Evolutionary conservation across 2,329 filamentous ascomycete genomes (phyloP), one percentile per base, ranked within the genome.

Genomic region (Cordyceps sp.): DNA sequence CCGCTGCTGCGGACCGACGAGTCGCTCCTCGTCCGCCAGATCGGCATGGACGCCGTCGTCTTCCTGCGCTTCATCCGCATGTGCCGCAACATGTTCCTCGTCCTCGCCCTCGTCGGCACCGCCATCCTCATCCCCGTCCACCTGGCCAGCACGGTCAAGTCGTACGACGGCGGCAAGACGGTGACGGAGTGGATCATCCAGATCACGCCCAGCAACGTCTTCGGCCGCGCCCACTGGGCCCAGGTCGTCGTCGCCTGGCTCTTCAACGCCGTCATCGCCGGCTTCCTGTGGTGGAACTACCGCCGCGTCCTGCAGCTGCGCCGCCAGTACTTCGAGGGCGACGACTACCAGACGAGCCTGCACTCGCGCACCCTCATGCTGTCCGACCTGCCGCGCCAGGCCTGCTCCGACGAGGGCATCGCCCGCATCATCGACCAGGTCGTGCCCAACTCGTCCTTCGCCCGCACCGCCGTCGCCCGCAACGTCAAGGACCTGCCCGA

Each of bases 241-340:
- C 62, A 71, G 37, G 66, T 75, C 5, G 54, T 71, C 8, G 58
- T 72, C 27, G 65, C 67, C 0, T 79, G 68, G 59, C 39, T 74
- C 1, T 81, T 85, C 48, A 77, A 88, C 49, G 49, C 77, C n/a
- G 66, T 84, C 15, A 66, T 94, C 12, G 75, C 71, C 36, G 77
- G 66, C 33, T 93, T 92, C 43, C 58, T 98, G 19, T 98, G 85
- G 85, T 78, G 69, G 60, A 96, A 93, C 47, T 96, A 96, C 53
- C 67, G 69, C 21, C 77, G 73, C 30, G 67, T 98, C 15, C 55
- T 74, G 13, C 58, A 61, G 22, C 56, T 98, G 40, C 71, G 86
- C 38, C 72, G 82, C 36, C 59, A 69, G 26, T 94, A 92, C 46
- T 88, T 93, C 45, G 70, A 88, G 46, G 88, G 75, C 43, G 64